These are phyloP conservation scores for Penicillium aurantiogriseum DNA, from an alignment of 2,329 filamentous ascomycete genomes.

Conservation along the genomic window DNA sequence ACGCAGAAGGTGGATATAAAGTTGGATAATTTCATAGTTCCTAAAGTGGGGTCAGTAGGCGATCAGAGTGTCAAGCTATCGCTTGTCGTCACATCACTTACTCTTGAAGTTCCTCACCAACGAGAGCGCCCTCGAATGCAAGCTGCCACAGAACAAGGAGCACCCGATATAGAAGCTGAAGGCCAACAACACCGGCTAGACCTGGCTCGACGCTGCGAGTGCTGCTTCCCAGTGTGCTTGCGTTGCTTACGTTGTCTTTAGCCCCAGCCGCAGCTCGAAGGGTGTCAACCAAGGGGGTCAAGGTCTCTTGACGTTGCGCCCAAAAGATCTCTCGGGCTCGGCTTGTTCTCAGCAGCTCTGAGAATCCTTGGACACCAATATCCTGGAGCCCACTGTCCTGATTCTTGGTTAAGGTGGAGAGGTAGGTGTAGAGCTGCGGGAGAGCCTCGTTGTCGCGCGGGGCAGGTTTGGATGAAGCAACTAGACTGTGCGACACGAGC, in stretches of 20 bases:
- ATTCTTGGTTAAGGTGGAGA: slow-evolving; percentile 78
- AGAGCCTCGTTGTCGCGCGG: slow-evolving; percentile 71
- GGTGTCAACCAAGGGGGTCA: slow-evolving; percentile 78
- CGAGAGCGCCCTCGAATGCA: slow-evolving; percentile 74
- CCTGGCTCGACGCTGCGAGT: slow-evolving; percentile 64
- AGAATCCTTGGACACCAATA: slow-evolving; percentile 91
- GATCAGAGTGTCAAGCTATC: slow-evolving; percentile 6
- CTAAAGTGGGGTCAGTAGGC: slow-evolving; percentile 47
- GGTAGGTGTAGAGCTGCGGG: slow-evolving; percentile 78
- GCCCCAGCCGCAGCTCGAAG: slow-evolving; percentile 71
- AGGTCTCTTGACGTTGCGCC: slow-evolving; percentile 81
- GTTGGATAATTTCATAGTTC: slow-evolving; percentile 85
- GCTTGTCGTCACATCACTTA: slow-evolving; percentile 17
- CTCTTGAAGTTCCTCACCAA: slow-evolving; percentile 74
- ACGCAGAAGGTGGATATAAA: slow-evolving; percentile 89
- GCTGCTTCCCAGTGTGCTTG: slow-evolving; percentile 59
- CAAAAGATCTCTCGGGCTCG: slow-evolving; percentile 81
- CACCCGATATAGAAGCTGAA: slow-evolving; percentile 92
- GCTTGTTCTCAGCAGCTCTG: slow-evolving; percentile 72
- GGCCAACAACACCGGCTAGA: slow-evolving; percentile 72
- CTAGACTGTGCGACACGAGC: slow-evolving; percentile 66
- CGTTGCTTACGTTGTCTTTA: slow-evolving; percentile 65
- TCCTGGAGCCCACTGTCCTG: slow-evolving; percentile 89
- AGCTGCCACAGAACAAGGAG: slow-evolving; percentile 94
- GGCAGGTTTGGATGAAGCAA: slow-evolving; percentile 59